phyloP scores from a whole-genome alignment of 2,329 filamentous ascomycete species.

The Diaporthe citri region DNA sequence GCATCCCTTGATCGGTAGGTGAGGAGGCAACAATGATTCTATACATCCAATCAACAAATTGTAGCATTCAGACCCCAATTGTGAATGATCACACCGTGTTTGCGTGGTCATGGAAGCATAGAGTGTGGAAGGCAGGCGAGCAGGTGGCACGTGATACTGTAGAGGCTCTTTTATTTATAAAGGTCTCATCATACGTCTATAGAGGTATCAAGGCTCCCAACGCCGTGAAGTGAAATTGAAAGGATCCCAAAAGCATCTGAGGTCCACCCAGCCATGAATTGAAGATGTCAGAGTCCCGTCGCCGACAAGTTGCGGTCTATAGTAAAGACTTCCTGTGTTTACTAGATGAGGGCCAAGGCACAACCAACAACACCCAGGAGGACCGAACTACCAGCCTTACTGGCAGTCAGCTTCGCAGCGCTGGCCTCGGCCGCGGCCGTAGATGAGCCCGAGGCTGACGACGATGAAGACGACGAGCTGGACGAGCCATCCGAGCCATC shows the following conservation, averaged over 20 bases:
- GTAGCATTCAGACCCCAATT: neutral
- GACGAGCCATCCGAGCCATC: constrained; percentile 1
- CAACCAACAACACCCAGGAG: constrained; percentile 5
- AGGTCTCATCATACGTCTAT: neutral
- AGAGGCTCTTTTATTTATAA: neutral
- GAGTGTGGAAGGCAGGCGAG: neutral
- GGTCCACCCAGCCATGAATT: constrained; percentile 10
- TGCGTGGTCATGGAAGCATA: neutral
- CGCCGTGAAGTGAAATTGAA: constrained; percentile 1
- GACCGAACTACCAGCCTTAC: neutral
- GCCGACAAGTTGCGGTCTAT: neutral
- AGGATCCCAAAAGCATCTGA: neutral
- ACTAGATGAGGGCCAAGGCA: constrained; percentile 8
- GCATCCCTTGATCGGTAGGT: neutral
- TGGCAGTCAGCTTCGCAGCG: neutral
- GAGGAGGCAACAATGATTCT: neutral
- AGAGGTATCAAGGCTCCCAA: constrained; percentile 27
- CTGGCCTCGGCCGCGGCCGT: neutral
- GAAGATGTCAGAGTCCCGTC: neutral
- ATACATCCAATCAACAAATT: neutral
- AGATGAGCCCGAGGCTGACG: constrained; percentile 22
- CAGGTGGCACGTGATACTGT: neutral
- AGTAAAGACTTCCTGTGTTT: neutral
- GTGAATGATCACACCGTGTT: rapidly evolving
- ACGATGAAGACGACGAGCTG: constrained; percentile 7